Evolutionary conservation across 2,329 filamentous ascomycete species (phyloP).

Genomic region (Raffaelea ambrosiae): DNA sequence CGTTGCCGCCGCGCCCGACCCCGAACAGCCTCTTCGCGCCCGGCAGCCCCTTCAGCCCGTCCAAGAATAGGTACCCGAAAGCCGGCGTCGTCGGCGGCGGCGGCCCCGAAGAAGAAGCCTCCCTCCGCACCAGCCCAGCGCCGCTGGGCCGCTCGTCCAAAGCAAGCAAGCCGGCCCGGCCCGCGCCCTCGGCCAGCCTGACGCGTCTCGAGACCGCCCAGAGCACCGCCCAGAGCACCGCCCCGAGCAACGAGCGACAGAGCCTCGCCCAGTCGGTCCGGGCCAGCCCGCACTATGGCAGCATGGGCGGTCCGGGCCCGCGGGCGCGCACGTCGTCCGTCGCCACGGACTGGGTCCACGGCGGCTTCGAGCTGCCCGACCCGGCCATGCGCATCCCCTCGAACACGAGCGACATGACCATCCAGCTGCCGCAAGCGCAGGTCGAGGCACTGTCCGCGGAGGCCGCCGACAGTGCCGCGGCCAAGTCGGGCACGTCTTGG

Average conservation of each 20-base stretch:
- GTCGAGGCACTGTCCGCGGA: not conserved
- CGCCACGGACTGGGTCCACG: slow-evolving; percentile 6
- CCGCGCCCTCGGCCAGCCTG: not conserved
- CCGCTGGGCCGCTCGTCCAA: slow-evolving; percentile 14
- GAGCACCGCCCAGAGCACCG: too few relatives aligned
- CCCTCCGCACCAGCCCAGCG: slow-evolving; percentile 18
- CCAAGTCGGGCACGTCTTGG: not conserved
- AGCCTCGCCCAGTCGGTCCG: slow-evolving; percentile 28
- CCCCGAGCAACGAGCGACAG: slow-evolving; percentile 25
- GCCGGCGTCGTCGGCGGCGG: slow-evolving; percentile 1
- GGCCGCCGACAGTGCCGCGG: not conserved
- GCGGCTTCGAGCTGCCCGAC: slow-evolving; percentile 43
- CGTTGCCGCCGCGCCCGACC: slow-evolving; percentile 22
- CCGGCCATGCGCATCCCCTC: slow-evolving; percentile 40
- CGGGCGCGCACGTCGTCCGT: slow-evolving; percentile 16
- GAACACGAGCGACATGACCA: slow-evolving; percentile 13
- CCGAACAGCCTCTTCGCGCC: slow-evolving; percentile 16
- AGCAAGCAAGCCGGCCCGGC: not conserved
- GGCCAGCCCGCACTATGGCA: slow-evolving; percentile 41
- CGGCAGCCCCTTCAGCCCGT: slow-evolving; percentile 16
- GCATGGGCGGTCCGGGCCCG: slow-evolving; percentile 29
- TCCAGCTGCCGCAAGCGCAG: not conserved
- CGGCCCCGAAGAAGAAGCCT: slow-evolving; percentile 9
- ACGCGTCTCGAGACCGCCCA: too few relatives aligned
- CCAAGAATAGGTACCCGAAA: slow-evolving; percentile 12